Conservation (phyloP, 164 flowering plant genomes). For the Stephania yunnanensis region DNA sequence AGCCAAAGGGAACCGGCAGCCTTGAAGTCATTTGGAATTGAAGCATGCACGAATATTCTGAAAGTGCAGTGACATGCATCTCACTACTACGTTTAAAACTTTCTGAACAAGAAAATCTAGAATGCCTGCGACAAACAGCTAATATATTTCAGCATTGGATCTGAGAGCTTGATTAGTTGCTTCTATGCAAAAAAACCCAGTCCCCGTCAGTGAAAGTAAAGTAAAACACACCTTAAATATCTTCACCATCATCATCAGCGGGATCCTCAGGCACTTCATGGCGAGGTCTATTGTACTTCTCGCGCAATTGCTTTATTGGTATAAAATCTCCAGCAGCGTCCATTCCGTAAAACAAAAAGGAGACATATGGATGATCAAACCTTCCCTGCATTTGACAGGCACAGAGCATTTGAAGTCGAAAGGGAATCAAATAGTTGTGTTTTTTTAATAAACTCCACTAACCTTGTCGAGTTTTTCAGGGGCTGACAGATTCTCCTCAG, state of each 20-base stretch:
- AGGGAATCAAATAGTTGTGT: not conserved
- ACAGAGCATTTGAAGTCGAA: not conserved
- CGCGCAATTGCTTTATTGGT: conserved; percentile 83
- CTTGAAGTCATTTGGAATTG: not conserved
- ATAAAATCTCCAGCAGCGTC: conserved; percentile 90
- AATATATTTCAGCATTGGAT: not conserved
- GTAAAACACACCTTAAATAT: conserved; percentile 7
- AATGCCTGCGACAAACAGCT: not conserved
- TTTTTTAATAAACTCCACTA: conserved; percentile 16
- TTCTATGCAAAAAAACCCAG: not conserved
- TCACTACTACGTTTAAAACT: not conserved
- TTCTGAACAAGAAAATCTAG: not conserved
- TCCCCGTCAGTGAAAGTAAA: not conserved
- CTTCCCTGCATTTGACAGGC: conserved; percentile 46
- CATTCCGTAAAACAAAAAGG: conserved; percentile 78
- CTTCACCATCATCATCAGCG: conserved; percentile 32
- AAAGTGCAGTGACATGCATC: not conserved
- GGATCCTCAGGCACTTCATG: conserved; percentile 71
- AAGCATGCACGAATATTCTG: not conserved
- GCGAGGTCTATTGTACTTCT: conserved; percentile 77
- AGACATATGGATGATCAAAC: conserved; percentile 87
- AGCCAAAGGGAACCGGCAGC: not conserved
- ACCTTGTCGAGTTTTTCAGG: conserved; percentile 72
- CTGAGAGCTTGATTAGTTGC: not conserved
- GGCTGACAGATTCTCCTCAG: conserved; percentile 76